Evolutionary conservation across 306 rosid species (phyloP).

Genomic region (Crotalaria pallida): DNA sequence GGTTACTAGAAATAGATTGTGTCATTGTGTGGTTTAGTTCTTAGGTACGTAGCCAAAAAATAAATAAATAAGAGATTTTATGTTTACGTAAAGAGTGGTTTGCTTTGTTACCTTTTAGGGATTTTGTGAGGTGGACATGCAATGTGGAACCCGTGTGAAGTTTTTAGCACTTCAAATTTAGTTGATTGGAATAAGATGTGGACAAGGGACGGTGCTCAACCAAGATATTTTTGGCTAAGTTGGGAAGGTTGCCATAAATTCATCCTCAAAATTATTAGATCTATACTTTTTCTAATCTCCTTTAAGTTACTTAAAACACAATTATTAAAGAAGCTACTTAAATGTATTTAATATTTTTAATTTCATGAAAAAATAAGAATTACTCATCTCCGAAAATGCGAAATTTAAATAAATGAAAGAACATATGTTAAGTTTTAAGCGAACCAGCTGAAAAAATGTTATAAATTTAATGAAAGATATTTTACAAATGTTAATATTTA

Average conservation of each 20-base stretch:
- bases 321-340: no score
- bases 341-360: no score
- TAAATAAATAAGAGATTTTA: not conserved
- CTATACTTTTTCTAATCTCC: no score
- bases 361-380: no score
- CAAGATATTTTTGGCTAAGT: conserved; percentile 2
- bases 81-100: not conserved
- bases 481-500: no score
- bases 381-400: no score
- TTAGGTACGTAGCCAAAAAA: conserved; percentile 17
- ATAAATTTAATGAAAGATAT: no score
- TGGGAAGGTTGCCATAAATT: not conserved
- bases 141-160: not conserved
- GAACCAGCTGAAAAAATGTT: no score
- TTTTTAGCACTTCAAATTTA: not conserved
- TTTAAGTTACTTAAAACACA: no score
- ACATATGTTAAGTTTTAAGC: no score
- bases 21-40: conserved; percentile 51
- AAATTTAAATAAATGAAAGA: no score
- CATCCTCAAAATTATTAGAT: conserved; percentile 1
- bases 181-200: conserved; percentile 17
- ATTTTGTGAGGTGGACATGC: conserved; percentile 30
- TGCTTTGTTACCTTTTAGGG: conserved; percentile 22
- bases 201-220: conserved; percentile 10
- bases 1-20: conserved; percentile 25